Conservation (phyloP, 177 flowering plant genomes). For the Telopea speciosissima region DNA sequence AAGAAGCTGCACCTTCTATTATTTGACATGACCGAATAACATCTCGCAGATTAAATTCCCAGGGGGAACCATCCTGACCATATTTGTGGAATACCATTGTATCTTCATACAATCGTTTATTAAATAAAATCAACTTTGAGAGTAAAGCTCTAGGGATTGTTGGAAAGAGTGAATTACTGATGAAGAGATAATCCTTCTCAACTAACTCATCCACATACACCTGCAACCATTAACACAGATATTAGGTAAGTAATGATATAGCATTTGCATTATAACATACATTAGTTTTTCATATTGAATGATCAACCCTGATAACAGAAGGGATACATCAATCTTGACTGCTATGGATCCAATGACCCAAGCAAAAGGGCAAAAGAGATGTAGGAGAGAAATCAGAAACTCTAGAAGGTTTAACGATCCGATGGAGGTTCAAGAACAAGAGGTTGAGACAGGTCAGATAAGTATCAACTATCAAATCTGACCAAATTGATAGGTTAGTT, state of each 20-base stretch:
- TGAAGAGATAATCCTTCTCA: conserved; percentile 72
- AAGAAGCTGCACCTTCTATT: conserved; percentile 46
- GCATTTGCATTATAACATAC: not conserved
- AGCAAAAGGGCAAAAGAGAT: no score
- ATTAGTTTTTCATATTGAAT: not conserved
- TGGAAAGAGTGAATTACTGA: conserved; percentile 67
- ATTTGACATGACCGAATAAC: conserved; percentile 82
- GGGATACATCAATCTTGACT: not conserved
- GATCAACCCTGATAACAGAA: not conserved
- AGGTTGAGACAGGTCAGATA: no score
- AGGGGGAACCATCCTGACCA: conserved; percentile 90
- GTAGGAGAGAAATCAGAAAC: no score
- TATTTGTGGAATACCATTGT: conserved; percentile 65
- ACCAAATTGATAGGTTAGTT: no score
- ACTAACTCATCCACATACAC: conserved; percentile 89
- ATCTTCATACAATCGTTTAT: conserved; percentile 64
- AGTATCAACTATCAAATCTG: no score
- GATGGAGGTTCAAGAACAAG: no score
- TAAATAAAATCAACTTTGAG: conserved; percentile 62
- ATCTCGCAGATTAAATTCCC: conserved; percentile 99
- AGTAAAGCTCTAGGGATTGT: conserved; percentile 50
- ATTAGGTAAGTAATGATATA: not conserved
- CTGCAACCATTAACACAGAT: conserved; percentile 31
- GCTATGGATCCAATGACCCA: not conserved
- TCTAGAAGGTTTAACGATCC: no score